Percentiles rank a stretch among this genome's conserved stretches.
Conservation (phyloP, 169 alveolate species). For the Neospora caninum region DNA sequence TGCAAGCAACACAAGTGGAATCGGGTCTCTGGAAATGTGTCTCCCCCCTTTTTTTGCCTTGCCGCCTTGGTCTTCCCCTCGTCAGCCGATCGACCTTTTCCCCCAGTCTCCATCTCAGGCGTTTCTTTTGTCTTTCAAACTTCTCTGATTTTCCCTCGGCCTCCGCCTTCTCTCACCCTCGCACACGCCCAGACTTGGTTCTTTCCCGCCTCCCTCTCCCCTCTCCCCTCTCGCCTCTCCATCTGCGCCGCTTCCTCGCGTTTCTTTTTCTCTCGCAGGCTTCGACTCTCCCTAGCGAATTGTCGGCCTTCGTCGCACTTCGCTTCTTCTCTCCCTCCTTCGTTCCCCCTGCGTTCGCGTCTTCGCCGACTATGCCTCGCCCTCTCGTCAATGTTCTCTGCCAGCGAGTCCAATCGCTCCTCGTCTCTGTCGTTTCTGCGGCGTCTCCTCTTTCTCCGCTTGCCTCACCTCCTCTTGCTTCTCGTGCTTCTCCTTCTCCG, state of each 20-base stretch:
- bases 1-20: background rate
- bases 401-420: background rate
- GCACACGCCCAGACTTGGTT: too few species aligned
- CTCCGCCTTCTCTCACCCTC: too few species aligned
- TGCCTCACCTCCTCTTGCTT: background rate
- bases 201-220: too few species aligned
- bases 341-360: background rate
- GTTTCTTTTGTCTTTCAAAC: background rate
- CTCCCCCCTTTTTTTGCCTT: background rate
- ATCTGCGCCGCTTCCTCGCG: too few species aligned
- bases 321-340: background rate
- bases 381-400: too few species aligned
- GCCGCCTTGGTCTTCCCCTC: background rate
- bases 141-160: background rate
- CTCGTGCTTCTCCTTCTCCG: too few species aligned
- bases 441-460: too few species aligned
- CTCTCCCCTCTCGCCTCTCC: too few species aligned
- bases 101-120: too few species aligned
- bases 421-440: background rate
- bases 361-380: background rate
- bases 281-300: background rate
- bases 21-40: too few species aligned
- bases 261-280: background rate
- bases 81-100: too few species aligned
- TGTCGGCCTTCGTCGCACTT: background rate